Conservation (phyloP, 2,329 filamentous ascomycete species). For the Amauroascus verrucosus region DNA sequence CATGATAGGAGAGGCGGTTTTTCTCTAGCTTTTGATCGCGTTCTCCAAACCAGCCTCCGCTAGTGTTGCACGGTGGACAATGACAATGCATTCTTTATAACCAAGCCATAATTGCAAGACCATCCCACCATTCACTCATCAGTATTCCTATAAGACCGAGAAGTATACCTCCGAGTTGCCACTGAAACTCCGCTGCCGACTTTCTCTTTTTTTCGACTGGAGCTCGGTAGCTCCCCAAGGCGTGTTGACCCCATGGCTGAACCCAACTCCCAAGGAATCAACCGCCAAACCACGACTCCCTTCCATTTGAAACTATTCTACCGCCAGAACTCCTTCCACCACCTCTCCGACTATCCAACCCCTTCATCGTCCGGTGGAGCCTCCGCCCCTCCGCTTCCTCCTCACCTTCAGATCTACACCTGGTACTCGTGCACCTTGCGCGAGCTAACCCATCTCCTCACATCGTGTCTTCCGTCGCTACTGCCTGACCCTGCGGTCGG, state of each 20-base stretch:
- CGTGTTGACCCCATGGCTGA: constrained; percentile 3
- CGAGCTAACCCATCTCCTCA: constrained; percentile 70
- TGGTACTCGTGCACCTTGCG: constrained; percentile 71
- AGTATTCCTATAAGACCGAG: neutral
- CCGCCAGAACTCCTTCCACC: constrained; percentile 61
- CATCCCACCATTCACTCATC: too few relatives aligned
- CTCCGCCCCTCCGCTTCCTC: constrained; percentile 54
- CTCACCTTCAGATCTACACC: constrained; percentile 71
- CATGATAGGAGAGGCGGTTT: too few relatives aligned
- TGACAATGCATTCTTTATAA: neutral
- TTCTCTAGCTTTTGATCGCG: too few relatives aligned
- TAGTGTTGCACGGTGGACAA: neutral
- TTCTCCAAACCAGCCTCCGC: neutral
- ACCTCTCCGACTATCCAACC: constrained; percentile 33
- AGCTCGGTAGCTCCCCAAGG: neutral
- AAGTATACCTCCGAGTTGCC: neutral
- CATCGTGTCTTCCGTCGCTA: constrained; percentile 55
- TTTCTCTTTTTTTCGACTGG: neutral
- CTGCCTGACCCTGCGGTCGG: constrained; percentile 67
- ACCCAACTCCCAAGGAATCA: constrained; percentile 37
- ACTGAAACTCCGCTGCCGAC: too few relatives aligned
- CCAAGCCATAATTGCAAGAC: neutral
- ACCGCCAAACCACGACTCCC: constrained; percentile 62
- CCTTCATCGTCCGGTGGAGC: constrained; percentile 30
- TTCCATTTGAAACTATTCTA: constrained; percentile 84